Conservation (phyloP, 495 filamentous ascomycete genomes). For the Talaromyces proteolyticus region DNA sequence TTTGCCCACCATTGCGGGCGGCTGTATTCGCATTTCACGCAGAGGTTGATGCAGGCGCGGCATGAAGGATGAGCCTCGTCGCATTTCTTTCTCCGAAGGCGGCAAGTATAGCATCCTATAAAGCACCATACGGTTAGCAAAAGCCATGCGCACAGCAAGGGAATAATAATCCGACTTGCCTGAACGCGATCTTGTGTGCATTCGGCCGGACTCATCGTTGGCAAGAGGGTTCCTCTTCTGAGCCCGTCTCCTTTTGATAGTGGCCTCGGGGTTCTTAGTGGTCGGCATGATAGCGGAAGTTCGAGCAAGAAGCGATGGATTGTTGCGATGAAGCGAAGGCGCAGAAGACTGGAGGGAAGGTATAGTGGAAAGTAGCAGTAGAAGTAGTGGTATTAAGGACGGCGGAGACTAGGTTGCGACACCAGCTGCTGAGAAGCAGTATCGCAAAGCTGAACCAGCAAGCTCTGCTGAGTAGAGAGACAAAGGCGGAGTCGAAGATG, state of each 20-base stretch:
- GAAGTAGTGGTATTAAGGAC: too few species aligned
- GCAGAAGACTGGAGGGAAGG: not conserved
- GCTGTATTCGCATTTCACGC: conserved; percentile 90
- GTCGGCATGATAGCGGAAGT: too few species aligned
- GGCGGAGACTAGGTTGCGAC: conserved; percentile 12
- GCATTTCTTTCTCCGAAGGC: conserved; percentile 94
- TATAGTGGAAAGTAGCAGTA: not conserved
- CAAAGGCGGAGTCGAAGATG: not conserved
- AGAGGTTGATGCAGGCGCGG: conserved; percentile 82
- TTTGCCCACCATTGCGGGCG: conserved; percentile 96
- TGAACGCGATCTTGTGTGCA: conserved; percentile 89
- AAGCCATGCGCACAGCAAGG: conserved; percentile 8
- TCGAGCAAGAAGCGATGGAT: too few species aligned
- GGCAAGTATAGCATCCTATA: conserved; percentile 94
- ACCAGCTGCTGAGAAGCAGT: conserved; percentile 12
- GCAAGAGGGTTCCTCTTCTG: conserved; percentile 11
- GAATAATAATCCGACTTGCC: conserved; percentile 49
- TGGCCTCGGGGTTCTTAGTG: not conserved
- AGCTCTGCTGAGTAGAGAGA: conserved; percentile 15
- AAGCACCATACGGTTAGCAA: too few species aligned
- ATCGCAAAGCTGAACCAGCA: conserved; percentile 36
- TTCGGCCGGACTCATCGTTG: conserved; percentile 25
- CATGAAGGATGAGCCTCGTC: conserved; percentile 87
- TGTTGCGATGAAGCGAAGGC: not conserved
- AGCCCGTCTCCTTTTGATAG: conserved; percentile 11